Base-by-base conservation (phyloP, 2,329 filamentous ascomycete genomes). In the Ilyonectria sp. region DNA sequence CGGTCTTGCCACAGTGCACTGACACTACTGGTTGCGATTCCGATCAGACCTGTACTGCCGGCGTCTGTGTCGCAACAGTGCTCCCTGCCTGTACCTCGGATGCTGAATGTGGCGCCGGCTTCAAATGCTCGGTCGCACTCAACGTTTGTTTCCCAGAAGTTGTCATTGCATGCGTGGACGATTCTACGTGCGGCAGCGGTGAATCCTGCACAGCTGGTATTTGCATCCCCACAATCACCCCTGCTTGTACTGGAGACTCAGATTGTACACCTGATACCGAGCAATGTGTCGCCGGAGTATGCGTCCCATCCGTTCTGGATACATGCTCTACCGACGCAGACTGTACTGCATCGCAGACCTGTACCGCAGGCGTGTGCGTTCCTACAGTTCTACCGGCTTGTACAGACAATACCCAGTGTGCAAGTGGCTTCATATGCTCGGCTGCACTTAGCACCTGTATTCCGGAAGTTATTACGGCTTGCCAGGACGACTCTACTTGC, bases 231-330 rank as follows among this genome's bases (percentile, higher is more conserved):
- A 35, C 33, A 1, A 46, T 54, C 5, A 10, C 57, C 10, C 44
- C 11, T 1, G 31, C 46, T 19, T 63, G 60, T n/a, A 8, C 46
- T 6, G 17, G n/a, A 6, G 46, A 53, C 19, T 21, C 54, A 3
- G 35, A 58, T 15, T 63, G 61, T 29, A 52, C 46, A n/a, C 6
- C 46, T 9, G 54, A 52, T 7, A 63, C 61, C 4, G 46, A 63
- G 19, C 35, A 63, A 26, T 63, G 61, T 4, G 61, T 55, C 19
- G 61, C 53, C 17, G 61, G 61, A 2, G 23, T 63, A 5, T 63
- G 61, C 21, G 54, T 63, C 6, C 61, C 61, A n/a, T 49, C 33
- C 10, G 54, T 13, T 1, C 58, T 52, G 43, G 23, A 19, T 13
- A 52, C 23, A 26, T 63, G 60, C 29, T 11, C 31, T 33, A 33